Base-by-base conservation (phyloP, 2,329 filamentous ascomycete genomes). In the Xylaria sp. region DNA sequence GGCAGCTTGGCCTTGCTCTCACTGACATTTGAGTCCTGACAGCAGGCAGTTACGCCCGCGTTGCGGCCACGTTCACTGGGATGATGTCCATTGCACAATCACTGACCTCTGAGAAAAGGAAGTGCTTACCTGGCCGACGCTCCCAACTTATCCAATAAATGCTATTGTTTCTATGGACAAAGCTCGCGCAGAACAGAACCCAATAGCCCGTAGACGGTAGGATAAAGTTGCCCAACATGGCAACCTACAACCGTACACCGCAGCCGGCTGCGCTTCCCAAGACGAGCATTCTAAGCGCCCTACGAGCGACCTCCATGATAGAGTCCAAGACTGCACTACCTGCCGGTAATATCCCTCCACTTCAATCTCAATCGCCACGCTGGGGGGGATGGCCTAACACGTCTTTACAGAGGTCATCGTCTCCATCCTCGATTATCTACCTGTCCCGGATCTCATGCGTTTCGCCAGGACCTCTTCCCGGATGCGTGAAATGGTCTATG, bases 401-500 rank as follows among this genome's bases (percentile, higher is more conserved):
- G 48, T 36, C 50, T 53, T 59, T 67, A 52, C 77, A 93, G 95
- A 98, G 82, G 93, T 98, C 73, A 88, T 98, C 74, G 91, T 91
- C 34, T 87, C 90, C 0, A 94, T 99, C 72, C 87, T 99, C 77
- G 93, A 97, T 78, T 94, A 97, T 81, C 88, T 98, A 45, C 91
- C 93, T 45, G 87, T 97, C 32, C 83, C 91, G 68, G 95, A 97
- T 79, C 90, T 97, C 75, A 87, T 98, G 78, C 89, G 90, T 73
- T 95, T 93, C 77, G 95, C 96, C 52, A 90, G 91, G 70, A 90
- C 92, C 28, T 97, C 93, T 66, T 91, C 89, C 77, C 92, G 93
- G 68, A 89, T 98, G 86, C 91, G 92, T 77, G 96, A 99, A 81
- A 99, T 99, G 94, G 94, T 97, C 3, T 99, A 98, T 81, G 96